Conservation (phyloP, 345 rosid genomes). For the Linum tenue region DNA sequence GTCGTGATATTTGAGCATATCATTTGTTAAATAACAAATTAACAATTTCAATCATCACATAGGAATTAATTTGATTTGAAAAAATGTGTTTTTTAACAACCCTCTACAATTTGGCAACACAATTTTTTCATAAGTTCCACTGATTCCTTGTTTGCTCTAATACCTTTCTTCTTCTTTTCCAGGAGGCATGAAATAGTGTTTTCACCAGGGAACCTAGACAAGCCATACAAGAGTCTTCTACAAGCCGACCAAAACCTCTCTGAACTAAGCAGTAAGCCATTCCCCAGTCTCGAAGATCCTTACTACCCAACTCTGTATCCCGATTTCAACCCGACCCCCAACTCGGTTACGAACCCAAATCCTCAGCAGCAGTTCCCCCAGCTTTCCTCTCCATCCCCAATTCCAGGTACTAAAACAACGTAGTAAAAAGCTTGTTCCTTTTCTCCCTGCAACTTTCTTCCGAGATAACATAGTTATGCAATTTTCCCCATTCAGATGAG, state of each 20-base stretch:
- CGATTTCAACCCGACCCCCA: neutral
- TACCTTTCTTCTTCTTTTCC: neutral
- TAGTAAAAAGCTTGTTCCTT: neutral
- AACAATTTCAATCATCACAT: too few relatives aligned
- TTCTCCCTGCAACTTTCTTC: neutral
- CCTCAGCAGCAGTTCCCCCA: neutral
- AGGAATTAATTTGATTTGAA: neutral
- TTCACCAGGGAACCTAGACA: slow-evolving; percentile 12
- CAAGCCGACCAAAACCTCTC: neutral
- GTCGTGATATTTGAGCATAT: too few relatives aligned
- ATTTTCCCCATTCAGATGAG: slow-evolving; percentile 1
- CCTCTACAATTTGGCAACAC: too few relatives aligned
- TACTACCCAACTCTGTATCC: neutral
- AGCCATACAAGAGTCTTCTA: slow-evolving; percentile 8
- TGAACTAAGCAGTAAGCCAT: slow-evolving; percentile 1
- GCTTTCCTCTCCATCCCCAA: neutral
- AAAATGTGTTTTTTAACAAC: neutral
- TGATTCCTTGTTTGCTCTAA: neutral
- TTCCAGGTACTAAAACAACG: neutral
- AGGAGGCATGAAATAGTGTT: slow-evolving; percentile 14
- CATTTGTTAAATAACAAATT: too few relatives aligned
- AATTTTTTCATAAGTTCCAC: neutral
- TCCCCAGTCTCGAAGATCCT: slow-evolving; percentile 7
- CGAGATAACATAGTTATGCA: neutral
- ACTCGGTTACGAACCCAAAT: neutral